Evolutionary conservation across 306 rosid genomes (phyloP), one percentile per base, ranked within the genome.

Genomic region (Medicago lupulina): DNA sequence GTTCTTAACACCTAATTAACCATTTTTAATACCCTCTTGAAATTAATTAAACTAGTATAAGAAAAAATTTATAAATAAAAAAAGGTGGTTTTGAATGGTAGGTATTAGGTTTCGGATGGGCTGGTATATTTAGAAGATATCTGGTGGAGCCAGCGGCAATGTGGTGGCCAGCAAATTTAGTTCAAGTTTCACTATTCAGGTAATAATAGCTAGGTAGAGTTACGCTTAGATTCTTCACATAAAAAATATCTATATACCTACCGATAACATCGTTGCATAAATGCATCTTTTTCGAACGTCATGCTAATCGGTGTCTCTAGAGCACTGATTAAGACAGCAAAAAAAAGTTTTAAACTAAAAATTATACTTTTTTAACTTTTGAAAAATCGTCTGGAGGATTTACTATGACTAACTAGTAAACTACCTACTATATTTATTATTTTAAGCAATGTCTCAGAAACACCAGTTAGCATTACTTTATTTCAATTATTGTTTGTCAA

Each of bases 101-200:
- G 97, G 97, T 91, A 41, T 82, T 93, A 58, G 98, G 98, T 44
- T 93, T 91, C 64, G 98, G 98, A 76, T 93, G 98, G 98, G 98
- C 98, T 31, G 97, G 98, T 50, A 91, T 93, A 75, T 91, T 89
- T 68, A 85, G 97, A 60, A 87, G 84, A 70, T 89, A 93, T 73
- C 71, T 93, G 70, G 98, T 93, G 18, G 98, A 93, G 23, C 98
- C 98, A 25, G 97, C 96, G 7, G 89, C 91, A 41, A 94, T 94
- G 98, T 94, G 97, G 98, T 94, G 98, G 98, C 98, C 98, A 2
- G 87, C 96, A 15, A 94, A 92, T 86, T 74, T 94, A 79, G 98
- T 91, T 63, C 98, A 94, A 82, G 98, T 94, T 77, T 94, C 98
- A n/a, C 84, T 94, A 79, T 94, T 94, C 88, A 85, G 98, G 98